Conservation (phyloP, 768 basidiomycete species). For the Kwoniella heveanensis region DNA sequence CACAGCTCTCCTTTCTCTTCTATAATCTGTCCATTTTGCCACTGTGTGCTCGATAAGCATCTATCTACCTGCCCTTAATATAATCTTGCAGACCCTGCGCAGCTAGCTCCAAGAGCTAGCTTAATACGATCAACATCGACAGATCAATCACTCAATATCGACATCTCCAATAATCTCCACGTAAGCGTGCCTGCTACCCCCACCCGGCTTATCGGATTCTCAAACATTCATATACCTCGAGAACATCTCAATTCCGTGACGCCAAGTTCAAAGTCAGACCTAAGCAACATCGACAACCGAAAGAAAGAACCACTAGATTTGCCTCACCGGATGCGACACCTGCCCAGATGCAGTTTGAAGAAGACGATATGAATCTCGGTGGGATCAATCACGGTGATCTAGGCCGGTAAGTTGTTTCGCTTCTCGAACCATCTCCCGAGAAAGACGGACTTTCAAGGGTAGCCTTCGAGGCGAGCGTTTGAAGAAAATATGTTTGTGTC, state of each 20-base stretch:
- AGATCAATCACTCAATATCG: too few species aligned
- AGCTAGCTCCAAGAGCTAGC: not conserved
- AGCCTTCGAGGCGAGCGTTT: too few species aligned
- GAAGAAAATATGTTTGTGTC: too few species aligned
- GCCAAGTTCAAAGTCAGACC: too few species aligned
- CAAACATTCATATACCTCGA: too few species aligned
- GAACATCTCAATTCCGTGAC: too few species aligned
- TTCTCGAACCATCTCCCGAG: too few species aligned
- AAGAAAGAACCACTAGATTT: too few species aligned
- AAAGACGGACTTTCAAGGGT: too few species aligned
- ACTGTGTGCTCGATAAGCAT: not conserved
- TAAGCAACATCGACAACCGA: too few species aligned
- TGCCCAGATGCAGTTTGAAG: constrained; percentile 13
- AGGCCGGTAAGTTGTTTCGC: constrained; percentile 42
- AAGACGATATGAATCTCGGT: constrained; percentile 40
- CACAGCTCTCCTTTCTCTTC: not conserved
- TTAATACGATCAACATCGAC: not conserved
- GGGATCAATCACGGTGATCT: constrained; percentile 40
- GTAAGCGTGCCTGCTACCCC: not conserved
- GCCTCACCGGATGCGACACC: not conserved
- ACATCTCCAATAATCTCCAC: not conserved
- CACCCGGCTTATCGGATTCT: not conserved
- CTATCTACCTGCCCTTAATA: not conserved
- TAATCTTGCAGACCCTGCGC: not conserved
- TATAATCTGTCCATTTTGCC: not conserved